Percentiles rank a stretch among this genome's conserved stretches.
Evolutionary conservation across 352 stramenopile genomes (phyloP).

Genomic region (Phytophthora sp.): DNA sequence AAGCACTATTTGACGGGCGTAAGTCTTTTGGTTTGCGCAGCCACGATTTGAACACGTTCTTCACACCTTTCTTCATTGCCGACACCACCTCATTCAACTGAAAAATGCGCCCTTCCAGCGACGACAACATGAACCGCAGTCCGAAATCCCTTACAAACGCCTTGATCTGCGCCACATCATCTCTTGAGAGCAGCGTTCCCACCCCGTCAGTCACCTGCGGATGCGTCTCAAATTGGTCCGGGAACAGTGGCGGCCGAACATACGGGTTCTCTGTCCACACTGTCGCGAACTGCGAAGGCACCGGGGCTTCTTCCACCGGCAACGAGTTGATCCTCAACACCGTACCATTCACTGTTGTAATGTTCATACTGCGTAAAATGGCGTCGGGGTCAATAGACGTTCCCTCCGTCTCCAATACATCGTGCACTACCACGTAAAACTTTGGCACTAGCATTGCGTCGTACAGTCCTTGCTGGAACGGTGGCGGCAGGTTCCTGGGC

Average conservation of each 20-base stretch:
- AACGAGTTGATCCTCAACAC: slow-evolving; percentile 81
- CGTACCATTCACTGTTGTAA: slow-evolving; percentile 48
- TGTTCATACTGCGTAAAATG: slow-evolving; percentile 76
- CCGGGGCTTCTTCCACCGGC: slow-evolving; percentile 27
- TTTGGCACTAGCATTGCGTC: slow-evolving; percentile 77
- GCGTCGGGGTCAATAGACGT: slow-evolving; percentile 81
- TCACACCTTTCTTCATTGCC: slow-evolving; percentile 91
- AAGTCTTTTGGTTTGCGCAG: slow-evolving; percentile 89
- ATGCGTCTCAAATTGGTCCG: slow-evolving; percentile 36
- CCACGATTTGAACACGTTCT: slow-evolving; percentile 93
- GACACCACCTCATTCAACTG: slow-evolving; percentile 90
- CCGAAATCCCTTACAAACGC: slow-evolving; percentile 83
- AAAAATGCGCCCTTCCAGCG: slow-evolving; percentile 84
- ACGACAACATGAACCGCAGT: slow-evolving; percentile 76
- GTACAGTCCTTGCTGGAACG: slow-evolving; percentile 82
- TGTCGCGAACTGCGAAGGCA: slow-evolving; percentile 36
- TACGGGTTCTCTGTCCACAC: slow-evolving; percentile 67
- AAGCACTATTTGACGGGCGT: slow-evolving; percentile 20
- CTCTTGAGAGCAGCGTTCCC: slow-evolving; percentile 60
- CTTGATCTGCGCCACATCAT: slow-evolving; percentile 69
- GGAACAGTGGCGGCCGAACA: slow-evolving; percentile 62
- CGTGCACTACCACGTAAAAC: slow-evolving; percentile 91
- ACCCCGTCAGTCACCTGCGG: slow-evolving; percentile 31
- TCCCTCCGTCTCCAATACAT: slow-evolving; percentile 75
- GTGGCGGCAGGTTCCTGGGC: slow-evolving; percentile 49